A percentile compares a stretch with the other conserved stretches of the same genome.
These are phyloP conservation scores for Pythium dissotocum DNA, from an alignment of 352 stramenopile genomes.

Conservation along the genomic window DNA sequence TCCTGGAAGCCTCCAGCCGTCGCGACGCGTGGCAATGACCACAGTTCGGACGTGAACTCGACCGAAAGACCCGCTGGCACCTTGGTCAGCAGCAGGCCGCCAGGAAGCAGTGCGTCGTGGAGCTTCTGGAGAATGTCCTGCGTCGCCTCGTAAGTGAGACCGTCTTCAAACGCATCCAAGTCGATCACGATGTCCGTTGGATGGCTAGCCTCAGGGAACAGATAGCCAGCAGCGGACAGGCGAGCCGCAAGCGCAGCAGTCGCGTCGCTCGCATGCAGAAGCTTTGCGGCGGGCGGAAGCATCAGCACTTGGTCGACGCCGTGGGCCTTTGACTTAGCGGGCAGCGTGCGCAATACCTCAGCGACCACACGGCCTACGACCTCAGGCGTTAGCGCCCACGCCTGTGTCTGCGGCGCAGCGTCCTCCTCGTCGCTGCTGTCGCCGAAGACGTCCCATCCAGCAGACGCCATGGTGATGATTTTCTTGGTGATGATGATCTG, in stretches of 20 bases:
- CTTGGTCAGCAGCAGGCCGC: not conserved
- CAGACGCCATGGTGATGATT: not conserved
- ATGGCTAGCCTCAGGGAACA: not conserved
- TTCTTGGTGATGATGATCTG: not conserved
- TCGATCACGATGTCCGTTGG: not conserved
- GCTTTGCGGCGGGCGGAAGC: not conserved
- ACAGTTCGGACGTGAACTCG: not conserved
- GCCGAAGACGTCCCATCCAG: constrained; percentile 1
- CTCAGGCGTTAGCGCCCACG: not conserved
- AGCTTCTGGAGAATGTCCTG: not conserved
- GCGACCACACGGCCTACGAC: not conserved
- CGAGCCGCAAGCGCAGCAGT: not conserved
- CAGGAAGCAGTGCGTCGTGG: not conserved
- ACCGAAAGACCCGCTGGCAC: not conserved
- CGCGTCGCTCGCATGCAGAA: not conserved
- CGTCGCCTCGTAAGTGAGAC: constrained; percentile 1
- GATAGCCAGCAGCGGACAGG: not conserved
- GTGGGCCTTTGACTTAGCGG: not conserved
- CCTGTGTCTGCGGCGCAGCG: not conserved
- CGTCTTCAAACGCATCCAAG: constrained; percentile 1
- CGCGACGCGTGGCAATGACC: not conserved
- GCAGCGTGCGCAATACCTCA: not conserved
- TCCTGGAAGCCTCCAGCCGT: not conserved
- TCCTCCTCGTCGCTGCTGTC: constrained; percentile 3
- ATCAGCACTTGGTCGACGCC: not conserved